These are phyloP conservation scores for Calycina herbarum DNA, from an alignment of 2,329 filamentous ascomycete genomes.

Conservation along the genomic window DNA sequence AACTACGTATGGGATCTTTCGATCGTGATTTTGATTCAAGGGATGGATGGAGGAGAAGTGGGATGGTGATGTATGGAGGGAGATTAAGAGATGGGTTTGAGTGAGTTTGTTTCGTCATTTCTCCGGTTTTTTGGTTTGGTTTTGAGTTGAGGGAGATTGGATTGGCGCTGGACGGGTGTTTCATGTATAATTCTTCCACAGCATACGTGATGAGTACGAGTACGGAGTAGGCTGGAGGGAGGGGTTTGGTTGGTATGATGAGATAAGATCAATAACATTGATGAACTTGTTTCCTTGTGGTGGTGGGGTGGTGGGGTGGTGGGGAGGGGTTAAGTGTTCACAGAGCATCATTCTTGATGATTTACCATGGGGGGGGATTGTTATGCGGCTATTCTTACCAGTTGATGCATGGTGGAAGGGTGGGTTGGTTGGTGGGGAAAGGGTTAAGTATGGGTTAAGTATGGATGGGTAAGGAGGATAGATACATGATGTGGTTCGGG, in stretches of 20 bases:
- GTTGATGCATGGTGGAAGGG: no score
- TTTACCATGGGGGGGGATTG: no score
- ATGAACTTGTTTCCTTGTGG: no score
- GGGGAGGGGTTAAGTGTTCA: no score
- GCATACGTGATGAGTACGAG: not conserved
- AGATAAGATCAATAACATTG: no score
- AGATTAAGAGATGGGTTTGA: not conserved
- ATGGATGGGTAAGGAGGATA: no score
- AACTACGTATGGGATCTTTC: not conserved
- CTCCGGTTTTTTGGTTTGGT: not conserved
- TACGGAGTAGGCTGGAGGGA: not conserved
- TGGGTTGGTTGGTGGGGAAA: no score
- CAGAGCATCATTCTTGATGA: no score
- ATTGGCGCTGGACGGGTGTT: not conserved
- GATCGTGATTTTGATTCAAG: not conserved
- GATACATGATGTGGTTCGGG: no score
- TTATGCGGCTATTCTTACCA: no score
- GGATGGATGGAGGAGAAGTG: not conserved
- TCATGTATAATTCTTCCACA: not conserved
- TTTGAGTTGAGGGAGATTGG: not conserved
- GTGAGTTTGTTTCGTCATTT: not conserved
- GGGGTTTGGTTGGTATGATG: not conserved
- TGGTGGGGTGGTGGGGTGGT: no score
- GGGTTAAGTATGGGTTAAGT: no score
- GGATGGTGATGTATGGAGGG: not conserved